Conservation (phyloP, 2,329 filamentous ascomycete species). For the Aspergillus udagawae region DNA sequence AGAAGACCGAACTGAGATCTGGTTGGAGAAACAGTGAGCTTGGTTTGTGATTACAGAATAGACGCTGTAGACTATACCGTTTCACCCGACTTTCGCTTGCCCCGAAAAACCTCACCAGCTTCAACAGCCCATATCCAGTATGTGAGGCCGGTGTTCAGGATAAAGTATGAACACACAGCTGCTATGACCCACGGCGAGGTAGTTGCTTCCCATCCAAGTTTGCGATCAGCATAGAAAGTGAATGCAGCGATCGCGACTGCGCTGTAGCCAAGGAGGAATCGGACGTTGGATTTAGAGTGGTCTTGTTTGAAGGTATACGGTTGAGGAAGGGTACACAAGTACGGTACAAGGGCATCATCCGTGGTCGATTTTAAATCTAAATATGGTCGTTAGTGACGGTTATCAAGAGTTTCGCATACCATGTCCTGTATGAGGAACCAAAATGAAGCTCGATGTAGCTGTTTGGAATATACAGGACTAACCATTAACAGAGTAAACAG, state of each 20-base stretch:
- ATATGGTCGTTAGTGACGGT: constrained; percentile 5
- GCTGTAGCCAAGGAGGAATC: constrained; percentile 75
- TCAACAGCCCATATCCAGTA: constrained; percentile 84
- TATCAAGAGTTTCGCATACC: not conserved
- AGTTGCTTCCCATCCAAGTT: constrained; percentile 80
- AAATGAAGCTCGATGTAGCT: not conserved
- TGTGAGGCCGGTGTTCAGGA: constrained; percentile 73
- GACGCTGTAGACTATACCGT: constrained; percentile 42
- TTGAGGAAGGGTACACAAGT: constrained; percentile 76
- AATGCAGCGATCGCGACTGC: constrained; percentile 75
- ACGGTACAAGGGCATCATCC: constrained; percentile 90
- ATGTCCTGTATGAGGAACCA: not conserved
- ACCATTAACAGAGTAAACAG: constrained; percentile 45
- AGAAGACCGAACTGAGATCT: constrained; percentile 70
- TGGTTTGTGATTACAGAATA: not conserved
- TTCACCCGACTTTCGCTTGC: constrained; percentile 64
- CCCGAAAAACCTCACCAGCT: constrained; percentile 75
- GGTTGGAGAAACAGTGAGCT: constrained; percentile 5
- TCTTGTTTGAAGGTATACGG: constrained; percentile 67
- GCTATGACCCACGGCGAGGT: constrained; percentile 70
- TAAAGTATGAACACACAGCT: constrained; percentile 74
- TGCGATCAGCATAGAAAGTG: constrained; percentile 89
- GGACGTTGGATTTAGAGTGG: constrained; percentile 75
- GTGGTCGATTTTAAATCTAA: constrained; percentile 93
- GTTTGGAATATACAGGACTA: constrained; percentile 14